A percentile compares a stretch with the other conserved stretches of the same genome.
These are phyloP conservation scores for Globisporangium perplexum DNA, from an alignment of 352 stramenopile genomes.

Conservation along the genomic window DNA sequence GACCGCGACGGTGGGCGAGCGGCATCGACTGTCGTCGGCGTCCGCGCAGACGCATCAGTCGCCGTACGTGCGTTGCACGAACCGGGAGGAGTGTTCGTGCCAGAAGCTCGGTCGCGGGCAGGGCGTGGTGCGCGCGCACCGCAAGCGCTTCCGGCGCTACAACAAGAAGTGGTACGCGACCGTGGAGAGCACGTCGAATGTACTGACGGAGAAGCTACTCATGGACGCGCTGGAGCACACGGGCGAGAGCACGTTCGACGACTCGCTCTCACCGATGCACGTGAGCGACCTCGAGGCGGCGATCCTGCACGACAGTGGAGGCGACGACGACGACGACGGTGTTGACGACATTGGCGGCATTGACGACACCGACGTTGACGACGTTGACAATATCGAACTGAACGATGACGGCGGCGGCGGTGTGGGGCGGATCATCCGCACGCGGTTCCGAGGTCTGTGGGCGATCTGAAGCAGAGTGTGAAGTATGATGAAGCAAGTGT, in stretches of 20 bases:
- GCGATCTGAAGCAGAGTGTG: neutral
- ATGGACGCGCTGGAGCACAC: constrained; percentile 19
- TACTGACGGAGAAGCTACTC: constrained; percentile 27
- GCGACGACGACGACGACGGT: constrained; percentile 4
- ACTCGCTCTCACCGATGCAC: constrained; percentile 14
- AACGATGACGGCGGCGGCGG: neutral
- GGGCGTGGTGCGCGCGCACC: constrained; percentile 18
- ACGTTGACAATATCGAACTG: neutral
- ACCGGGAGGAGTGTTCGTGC: constrained; percentile 31
- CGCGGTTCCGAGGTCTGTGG: neutral
- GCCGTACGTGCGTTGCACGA: neutral
- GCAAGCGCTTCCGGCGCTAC: constrained; percentile 37
- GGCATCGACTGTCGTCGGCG: constrained; percentile 16
- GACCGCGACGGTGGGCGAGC: constrained; percentile 2
- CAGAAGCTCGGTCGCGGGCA: constrained; percentile 39
- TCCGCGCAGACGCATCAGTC: constrained; percentile 15
- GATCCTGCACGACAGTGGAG: constrained; percentile 15
- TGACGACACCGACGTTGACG: neutral
- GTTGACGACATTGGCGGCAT: constrained; percentile 3
- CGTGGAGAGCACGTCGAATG: constrained; percentile 25
- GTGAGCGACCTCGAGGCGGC: constrained; percentile 17
- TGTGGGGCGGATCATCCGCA: neutral
- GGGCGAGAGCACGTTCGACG: constrained; percentile 24
- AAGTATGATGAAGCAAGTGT: too few species aligned
- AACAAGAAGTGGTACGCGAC: constrained; percentile 48